phyloP scores from a whole-genome alignment of 805 yeast genomes.

The Scheffersomyces amazonensis region DNA sequence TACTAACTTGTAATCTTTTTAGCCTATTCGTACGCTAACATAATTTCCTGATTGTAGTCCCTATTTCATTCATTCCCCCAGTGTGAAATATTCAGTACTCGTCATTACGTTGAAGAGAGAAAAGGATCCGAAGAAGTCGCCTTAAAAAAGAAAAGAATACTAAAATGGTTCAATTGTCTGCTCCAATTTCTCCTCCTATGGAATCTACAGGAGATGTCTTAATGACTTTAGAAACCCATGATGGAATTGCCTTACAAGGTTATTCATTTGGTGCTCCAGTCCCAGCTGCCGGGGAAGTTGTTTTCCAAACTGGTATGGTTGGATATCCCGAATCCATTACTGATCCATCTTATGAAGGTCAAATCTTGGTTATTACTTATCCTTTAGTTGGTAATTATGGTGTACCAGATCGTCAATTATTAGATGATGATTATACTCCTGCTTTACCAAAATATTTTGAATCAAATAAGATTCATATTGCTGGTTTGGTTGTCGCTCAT shows the following conservation, averaged over 20 bases:
- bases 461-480: constrained; percentile 87
- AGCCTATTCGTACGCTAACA: too few species aligned
- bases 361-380: constrained; percentile 91
- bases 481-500: constrained; percentile 95
- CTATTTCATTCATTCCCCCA: too few species aligned
- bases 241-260: constrained; percentile 86
- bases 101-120: too few species aligned
- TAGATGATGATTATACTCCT: constrained; percentile 63
- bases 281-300: constrained; percentile 93
- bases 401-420: constrained; percentile 82
- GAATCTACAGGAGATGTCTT: constrained; percentile 77
- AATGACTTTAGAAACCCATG: constrained; percentile 84
- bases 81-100: too few species aligned
- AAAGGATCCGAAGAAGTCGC: too few species aligned
- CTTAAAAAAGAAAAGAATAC: too few species aligned
- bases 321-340: constrained; percentile 98
- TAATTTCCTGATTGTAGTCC: too few species aligned
- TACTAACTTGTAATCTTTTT: too few species aligned
- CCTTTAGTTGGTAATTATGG: constrained; percentile 99
- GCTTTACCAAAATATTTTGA: constrained; percentile 90
- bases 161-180: constrained; percentile 31
- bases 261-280: constrained; percentile 94
- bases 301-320: constrained; percentile 99
- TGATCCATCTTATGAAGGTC: constrained; percentile 98
- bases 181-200: constrained; percentile 90